Evolutionary conservation across 2,329 filamentous ascomycete genomes (phyloP), one percentile per base, ranked within the genome.

Genomic region (Calonectria hongkongensis): DNA sequence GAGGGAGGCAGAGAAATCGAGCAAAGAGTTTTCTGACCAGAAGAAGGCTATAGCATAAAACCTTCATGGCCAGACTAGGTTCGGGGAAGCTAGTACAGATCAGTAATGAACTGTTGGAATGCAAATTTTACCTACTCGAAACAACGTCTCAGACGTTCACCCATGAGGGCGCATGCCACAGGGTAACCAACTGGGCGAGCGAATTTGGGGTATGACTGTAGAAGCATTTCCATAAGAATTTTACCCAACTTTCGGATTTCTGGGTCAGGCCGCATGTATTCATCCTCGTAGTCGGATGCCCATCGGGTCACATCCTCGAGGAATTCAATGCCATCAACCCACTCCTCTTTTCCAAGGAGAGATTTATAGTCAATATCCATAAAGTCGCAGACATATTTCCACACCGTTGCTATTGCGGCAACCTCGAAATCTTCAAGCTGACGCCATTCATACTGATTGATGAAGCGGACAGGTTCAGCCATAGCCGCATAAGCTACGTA

Each of bases 361-460:
- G 83, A 82, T 28, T 81, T 80, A 75, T 89, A 90, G 60, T 86
- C 81, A 73, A 95, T 93, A 0, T 87, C 88, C 90, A 95, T 93
- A 66, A 90, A 89, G 76, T 95, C 92, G 16, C 93, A 94, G 18
- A 94, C 84, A 66, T 87, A 87, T 82, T 94, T 94, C 93, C 93
- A 95, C 78, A 94, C 91, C 0, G 90, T 91, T 18, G 90, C 92
- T 36, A 93, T 83, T 0, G 93, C 93, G 73, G 92, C 94, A 12
- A 86, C 82, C 82, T 96, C 94, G 83, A 95, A 86, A 0, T 92
- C 89, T 18, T 88, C 92, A 27, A 94, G 81, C 5, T 84, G 47
- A 2, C 94, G 89, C 94, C 94, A 96, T 80, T 96, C 94, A 78
- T 91, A 94, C 7, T 84, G 84, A 6, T 87, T 81, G 39, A 94